phyloP scores from a whole-genome alignment of 139 green algal species.

The Edaphochlamys debaryana region DNA sequence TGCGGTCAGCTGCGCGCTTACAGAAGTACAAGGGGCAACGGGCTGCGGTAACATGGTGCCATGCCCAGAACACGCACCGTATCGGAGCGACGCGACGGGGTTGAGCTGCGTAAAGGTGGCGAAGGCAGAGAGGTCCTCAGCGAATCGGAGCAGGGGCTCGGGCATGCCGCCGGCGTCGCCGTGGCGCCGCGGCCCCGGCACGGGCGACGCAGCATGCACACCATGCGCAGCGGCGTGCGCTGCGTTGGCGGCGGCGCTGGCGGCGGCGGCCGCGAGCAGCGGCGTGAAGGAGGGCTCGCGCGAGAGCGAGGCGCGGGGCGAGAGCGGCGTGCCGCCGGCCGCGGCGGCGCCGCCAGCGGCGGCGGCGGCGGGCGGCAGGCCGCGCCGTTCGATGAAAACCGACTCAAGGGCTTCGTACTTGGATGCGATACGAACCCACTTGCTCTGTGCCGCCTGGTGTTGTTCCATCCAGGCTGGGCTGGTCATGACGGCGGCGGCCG shows the following conservation, averaged over 20 bases:
- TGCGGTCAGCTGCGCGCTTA: too few species aligned
- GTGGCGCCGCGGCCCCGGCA: neutral
- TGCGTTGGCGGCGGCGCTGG: neutral
- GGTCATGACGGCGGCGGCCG: neutral
- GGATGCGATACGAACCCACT: conserved; percentile 22
- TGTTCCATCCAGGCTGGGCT: conserved; percentile 15
- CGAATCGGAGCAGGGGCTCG: conserved; percentile 30
- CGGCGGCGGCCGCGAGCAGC: neutral
- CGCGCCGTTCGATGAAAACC: conserved; percentile 9
- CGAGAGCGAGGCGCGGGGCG: too few species aligned
- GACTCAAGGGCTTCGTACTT: conserved; percentile 10
- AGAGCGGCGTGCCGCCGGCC: neutral
- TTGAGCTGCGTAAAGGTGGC: conserved; percentile 26
- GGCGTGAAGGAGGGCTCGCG: too few species aligned
- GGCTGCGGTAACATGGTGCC: too few species aligned
- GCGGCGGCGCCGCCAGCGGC: neutral
- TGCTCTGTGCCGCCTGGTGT: conserved; percentile 32
- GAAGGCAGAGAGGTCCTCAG: conserved; percentile 30
- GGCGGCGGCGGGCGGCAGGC: neutral
- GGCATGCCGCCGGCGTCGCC: conserved; percentile 31
- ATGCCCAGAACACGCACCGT: too few species aligned
- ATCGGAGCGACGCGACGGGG: conserved; percentile 13
- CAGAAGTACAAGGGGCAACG: too few species aligned
- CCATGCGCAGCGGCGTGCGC: too few species aligned
- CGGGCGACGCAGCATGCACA: too few species aligned